Evolutionary conservation across 2,329 filamentous ascomycete species (phyloP), one percentile per base, ranked within the genome.

Genomic region (Xylariaceae sp.): DNA sequence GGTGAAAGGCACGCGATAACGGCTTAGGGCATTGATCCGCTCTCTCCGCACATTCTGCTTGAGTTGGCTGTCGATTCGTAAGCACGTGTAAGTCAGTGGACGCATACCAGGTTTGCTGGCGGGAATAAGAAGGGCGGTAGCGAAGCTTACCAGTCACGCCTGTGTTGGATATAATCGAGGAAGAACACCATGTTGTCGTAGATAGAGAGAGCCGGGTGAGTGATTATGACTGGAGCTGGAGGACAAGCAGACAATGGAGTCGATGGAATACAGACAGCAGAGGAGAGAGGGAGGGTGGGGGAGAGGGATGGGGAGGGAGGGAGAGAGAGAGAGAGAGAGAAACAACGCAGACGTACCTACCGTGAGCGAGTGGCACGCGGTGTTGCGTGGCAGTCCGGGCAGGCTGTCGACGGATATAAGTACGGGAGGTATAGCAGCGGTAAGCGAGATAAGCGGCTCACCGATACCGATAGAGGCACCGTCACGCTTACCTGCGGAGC

Each of bases 41-140:
- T 79, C 74, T 15, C 78, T 75, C 39, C 92, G 86, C 70, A 95
- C 84, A 57, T 83, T 72, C 73, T 94, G 88, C 76, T 96, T 96
- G 70, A 83, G 80, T 63, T 83, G 78, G 74, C 90, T 96, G 65
- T 47, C 2, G 16, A 19, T 6, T 26, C 58, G 63, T 75, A 55
- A 76, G 59, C 16, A 22, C 29, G 18, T 47, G 16, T 47, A 29
- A 50, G 45, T 37, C n/a, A 32, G 10, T 45, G 29, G 49, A 19
- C 21, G 19, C 37, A 46, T n/a, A 45, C n/a, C 12, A 41, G 32
- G 40, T 26, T 19, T 2, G 18, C 9, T 8, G 21, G 47, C 9
- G 39, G 10, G 22, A 43, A 32, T 37, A 37, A 16, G 42, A 9
- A 15, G 0, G 26, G 1, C 18, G 16, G 13, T 15, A 29, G 10